Base-by-base conservation (phyloP, 148 eudicot species). In the Spergularia bocconei region DNA sequence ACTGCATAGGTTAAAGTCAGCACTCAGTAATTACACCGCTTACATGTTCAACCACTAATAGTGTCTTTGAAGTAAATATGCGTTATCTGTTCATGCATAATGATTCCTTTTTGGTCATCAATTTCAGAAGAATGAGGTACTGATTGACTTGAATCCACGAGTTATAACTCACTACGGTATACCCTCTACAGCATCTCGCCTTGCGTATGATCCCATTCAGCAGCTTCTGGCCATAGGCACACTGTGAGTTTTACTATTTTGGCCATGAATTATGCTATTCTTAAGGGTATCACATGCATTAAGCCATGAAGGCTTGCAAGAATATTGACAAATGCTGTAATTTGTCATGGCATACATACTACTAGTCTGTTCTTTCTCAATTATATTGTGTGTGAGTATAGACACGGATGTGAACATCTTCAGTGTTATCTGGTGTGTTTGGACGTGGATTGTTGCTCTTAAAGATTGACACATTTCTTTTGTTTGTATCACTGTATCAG, bases 121-220 rank as follows among this genome's bases (percentile, higher is more conserved):
- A 50, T 70, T 54, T 33, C 66, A 84, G 54, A 78, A 71, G 73
- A 68, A 71, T 74, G 71, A 74, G 74, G 70, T 75, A 64, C 69
- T 23, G 33, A 67, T 75, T 70, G 85, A 82, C 67, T 78, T 90
- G 77, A 84, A 88, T 75, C 92, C 97, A 48, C 83, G 75, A 25
- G 87, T 88, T 74, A 72, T 84, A 65, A 74, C 81, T 81, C 99
- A 95, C 71, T 92, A 89, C 89, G 99, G 99, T 78, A 87, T 95
- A 78, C 99, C 99, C 23, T 85, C 97, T 47, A 89, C 97, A 20
- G 91, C 99, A 59, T 95, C 97, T 52, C 84, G 84, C 77, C 89
- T 95, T 62, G 92, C 97, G 67, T 88, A 87, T 83, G 97, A 95
- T 62, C 90, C 96, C 78, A 78, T 90, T 78, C 99, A 95, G 83